A percentile compares a stretch with the other conserved stretches of the same genome.
Conservation (phyloP, 148 eudicot genomes). For the Cornus suecica region DNA sequence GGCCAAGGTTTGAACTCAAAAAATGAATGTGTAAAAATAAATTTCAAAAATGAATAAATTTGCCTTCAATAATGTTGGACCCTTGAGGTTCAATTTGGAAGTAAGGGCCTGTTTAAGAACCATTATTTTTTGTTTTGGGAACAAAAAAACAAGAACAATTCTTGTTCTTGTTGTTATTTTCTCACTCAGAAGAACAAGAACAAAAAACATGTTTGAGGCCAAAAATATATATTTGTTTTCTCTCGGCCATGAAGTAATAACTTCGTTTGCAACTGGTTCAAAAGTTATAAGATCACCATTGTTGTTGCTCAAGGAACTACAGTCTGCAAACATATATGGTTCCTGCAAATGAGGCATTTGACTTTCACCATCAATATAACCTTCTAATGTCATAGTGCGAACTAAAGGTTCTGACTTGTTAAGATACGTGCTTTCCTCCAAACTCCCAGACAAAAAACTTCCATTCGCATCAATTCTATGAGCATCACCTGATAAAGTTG, state of each 20-base stretch:
- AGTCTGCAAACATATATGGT: slow-evolving; percentile 26
- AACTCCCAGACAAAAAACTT: slow-evolving; percentile 15
- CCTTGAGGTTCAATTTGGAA: too few relatives aligned
- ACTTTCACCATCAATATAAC: slow-evolving; percentile 4
- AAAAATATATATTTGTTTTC: too few relatives aligned
- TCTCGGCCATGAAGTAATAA: slow-evolving; percentile 23
- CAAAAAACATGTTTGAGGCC: too few relatives aligned
- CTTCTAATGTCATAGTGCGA: slow-evolving; percentile 22
- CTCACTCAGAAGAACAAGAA: too few relatives aligned
- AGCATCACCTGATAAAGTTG: slow-evolving; percentile 18
- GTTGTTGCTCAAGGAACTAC: slow-evolving; percentile 18
- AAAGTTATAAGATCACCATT: slow-evolving; percentile 20
- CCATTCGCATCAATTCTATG: slow-evolving; percentile 12
- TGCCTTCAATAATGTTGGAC: too few relatives aligned
- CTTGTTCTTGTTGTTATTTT: too few relatives aligned
- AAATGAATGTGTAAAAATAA: too few relatives aligned
- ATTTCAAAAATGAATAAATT: too few relatives aligned
- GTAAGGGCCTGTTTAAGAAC: too few relatives aligned
- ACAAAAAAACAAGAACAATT: too few relatives aligned
- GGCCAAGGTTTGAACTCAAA: too few relatives aligned
- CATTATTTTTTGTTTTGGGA: too few relatives aligned
- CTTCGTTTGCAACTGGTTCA: slow-evolving; percentile 26
- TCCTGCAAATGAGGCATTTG: slow-evolving; percentile 17
- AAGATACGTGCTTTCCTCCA: slow-evolving; percentile 27
- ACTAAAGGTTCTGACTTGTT: slow-evolving; percentile 24